Evolutionary conservation across 208 protist genomes (phyloP).

Genomic region (Leishmania gerbilli): DNA sequence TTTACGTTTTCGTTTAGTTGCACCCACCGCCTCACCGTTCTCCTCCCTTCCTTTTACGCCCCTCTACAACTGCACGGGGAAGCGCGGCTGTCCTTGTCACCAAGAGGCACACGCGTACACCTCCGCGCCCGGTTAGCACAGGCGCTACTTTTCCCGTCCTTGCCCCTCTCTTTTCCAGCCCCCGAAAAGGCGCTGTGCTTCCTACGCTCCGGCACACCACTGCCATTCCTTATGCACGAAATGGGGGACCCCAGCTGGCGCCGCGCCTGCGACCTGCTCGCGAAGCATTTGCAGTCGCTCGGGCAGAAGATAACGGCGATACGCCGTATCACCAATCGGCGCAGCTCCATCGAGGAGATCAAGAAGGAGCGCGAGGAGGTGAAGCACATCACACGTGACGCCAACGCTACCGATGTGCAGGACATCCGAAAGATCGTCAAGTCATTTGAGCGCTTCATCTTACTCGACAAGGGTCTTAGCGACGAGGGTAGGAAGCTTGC

Average conservation of each 20-base stretch:
- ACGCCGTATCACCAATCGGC: conserved; percentile 77
- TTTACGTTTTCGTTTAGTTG: not conserved
- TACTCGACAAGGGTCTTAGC: conserved; percentile 60
- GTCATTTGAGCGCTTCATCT: conserved; percentile 77
- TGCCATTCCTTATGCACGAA: not conserved
- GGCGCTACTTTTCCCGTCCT: too few relatives aligned
- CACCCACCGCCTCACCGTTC: not conserved
- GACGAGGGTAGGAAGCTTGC: conserved; percentile 75
- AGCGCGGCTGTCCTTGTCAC: not conserved
- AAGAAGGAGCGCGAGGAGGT: conserved; percentile 77
- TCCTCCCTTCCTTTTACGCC: not conserved
- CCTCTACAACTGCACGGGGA: not conserved
- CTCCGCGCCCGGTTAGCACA: not conserved
- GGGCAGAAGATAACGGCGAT: conserved; percentile 68
- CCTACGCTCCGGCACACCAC: too few relatives aligned
- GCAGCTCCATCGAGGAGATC: conserved; percentile 64
- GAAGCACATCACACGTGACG: conserved; percentile 51
- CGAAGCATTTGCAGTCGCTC: conserved; percentile 55
- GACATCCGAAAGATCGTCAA: conserved; percentile 67
- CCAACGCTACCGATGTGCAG: conserved; percentile 71
- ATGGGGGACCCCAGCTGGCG: conserved; percentile 57
- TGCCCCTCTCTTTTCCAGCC: not conserved
- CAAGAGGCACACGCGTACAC: not conserved
- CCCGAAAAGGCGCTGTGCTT: not conserved
- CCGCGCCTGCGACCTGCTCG: conserved; percentile 69